Conservation (phyloP, 1,139 yeast genomes). For the Debaryomyces robertsiae region DNA sequence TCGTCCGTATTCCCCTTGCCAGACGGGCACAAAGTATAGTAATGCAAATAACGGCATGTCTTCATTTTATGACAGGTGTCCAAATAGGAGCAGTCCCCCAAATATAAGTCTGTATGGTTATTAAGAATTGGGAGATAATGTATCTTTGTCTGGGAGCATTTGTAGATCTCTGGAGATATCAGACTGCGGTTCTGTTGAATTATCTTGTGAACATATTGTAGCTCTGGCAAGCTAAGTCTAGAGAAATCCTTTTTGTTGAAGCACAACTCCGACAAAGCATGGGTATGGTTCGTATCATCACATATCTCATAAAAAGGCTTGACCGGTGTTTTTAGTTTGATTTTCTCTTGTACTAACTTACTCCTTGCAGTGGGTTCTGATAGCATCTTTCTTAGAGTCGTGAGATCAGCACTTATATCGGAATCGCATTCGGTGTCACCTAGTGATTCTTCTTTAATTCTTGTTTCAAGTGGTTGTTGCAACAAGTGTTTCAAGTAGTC, state of each 20-base stretch:
- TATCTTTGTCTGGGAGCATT: constrained; percentile 51
- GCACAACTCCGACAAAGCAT: constrained; percentile 31
- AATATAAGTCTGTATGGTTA: constrained; percentile 55
- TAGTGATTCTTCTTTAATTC: constrained; percentile 15
- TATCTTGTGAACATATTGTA: constrained; percentile 11
- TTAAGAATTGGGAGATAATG: constrained; percentile 67
- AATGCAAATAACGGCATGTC: constrained; percentile 81
- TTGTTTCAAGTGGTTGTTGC: constrained; percentile 21
- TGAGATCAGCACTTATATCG: constrained; percentile 14
- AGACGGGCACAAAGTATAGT: constrained; percentile 60
- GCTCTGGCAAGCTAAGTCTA: constrained; percentile 23
- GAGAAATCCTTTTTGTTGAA: constrained; percentile 23
- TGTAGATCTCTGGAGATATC: constrained; percentile 27
- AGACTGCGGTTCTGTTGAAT: constrained; percentile 25
- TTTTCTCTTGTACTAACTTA: constrained; percentile 44
- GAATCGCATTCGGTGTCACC: constrained; percentile 14
- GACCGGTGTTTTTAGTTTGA: constrained; percentile 34
- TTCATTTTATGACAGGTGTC: constrained; percentile 91
- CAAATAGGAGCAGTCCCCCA: constrained; percentile 94
- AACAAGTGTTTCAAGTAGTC: constrained; percentile 19
- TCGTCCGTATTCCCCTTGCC: constrained; percentile 16
- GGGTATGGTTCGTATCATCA: constrained; percentile 47
- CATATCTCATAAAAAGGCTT: constrained; percentile 58
- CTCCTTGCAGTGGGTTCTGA: constrained; percentile 32
- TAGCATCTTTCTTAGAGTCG: constrained; percentile 19